Conservation (phyloP, 768 basidiomycete genomes). For the Candolleomyces efflorescens region DNA sequence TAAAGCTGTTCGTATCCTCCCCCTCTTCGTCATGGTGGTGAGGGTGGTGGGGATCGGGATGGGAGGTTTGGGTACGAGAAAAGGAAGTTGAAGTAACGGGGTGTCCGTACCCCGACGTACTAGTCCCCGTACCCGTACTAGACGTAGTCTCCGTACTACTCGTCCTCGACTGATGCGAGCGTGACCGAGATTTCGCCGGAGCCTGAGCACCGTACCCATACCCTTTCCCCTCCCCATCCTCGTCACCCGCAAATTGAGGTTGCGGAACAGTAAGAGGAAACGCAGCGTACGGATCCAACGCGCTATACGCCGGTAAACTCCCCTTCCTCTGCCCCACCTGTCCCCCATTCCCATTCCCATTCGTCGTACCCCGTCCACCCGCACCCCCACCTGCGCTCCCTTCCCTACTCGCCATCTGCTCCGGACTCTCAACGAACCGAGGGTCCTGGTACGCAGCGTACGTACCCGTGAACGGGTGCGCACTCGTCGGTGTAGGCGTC, state of each 20-base stretch:
- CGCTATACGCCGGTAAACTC: neutral
- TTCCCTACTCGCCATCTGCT: neutral
- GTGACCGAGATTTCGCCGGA: too few species aligned
- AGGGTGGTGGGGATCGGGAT: too few species aligned
- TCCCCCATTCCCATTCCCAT: too few species aligned
- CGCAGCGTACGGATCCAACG: neutral
- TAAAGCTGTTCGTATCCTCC: neutral
- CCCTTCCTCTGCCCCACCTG: neutral
- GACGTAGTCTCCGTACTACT: too few species aligned
- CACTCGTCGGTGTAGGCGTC: neutral
- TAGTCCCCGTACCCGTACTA: neutral
- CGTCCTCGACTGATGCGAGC: too few species aligned
- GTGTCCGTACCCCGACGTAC: neutral
- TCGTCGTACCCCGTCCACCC: too few species aligned
- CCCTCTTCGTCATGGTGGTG: neutral
- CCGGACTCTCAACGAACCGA: neutral
- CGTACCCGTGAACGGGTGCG: neutral
- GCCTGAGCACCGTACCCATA: too few species aligned
- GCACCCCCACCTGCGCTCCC: neutral
- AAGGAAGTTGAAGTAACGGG: too few species aligned
- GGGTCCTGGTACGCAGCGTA: neutral
- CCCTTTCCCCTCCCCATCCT: too few species aligned
- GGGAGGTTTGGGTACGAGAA: too few species aligned
- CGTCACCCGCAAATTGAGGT: too few species aligned
- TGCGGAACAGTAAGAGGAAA: neutral